Evolutionary conservation across 805 yeast genomes (phyloP), one percentile per base, ranked within the genome.

Genomic region (Metschnikowia chrysomelidarum): DNA sequence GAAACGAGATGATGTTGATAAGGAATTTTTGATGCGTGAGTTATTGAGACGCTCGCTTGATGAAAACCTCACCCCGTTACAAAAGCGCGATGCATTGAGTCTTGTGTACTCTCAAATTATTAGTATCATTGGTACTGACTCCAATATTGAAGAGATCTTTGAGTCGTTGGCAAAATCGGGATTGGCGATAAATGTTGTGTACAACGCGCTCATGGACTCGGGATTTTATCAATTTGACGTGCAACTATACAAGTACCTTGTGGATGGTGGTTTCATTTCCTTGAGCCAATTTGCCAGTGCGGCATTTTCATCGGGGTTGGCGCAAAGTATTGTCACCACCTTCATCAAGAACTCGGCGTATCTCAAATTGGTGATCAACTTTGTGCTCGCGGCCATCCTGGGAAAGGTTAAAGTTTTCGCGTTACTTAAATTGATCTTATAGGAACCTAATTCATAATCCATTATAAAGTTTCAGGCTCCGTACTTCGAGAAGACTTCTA

Each of bases 101-200:
- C 9, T 26, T 5, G 19, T 41, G 24, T 42, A 45, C 38, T 18
- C 27, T 21, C 42, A 39, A 21, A 40, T 53, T 21, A 44, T 53
- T 19, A 30, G 38, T 12, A 38, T 53, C 23, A 38, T 53, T n/a
- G 51, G 47, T 15, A 35, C 50, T 9, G 41, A 45, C 33, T 38
- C 41, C 34, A 46, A 44, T 25, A 32, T 48, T 15, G 53, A 47
- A 29, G 43, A 43, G 19, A 43, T 53, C 13, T 43, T 46, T 32
- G 51, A 43, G 30, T 51, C 56, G 4, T 45, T 53, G 40, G 32
- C 37, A 11, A 51, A 51, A 41, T 51, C 56, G 7, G 57, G 57
- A n/a, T 46, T 53, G 28, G 57, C 44, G 15, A 41, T 45, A 9
- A 47, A 47, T 13, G 45, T 51, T 19, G 38, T 47, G 14, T 36